These are phyloP conservation scores for rapeseed (Brassica napus) DNA, from an alignment of 345 rosid genomes.

Conservation along the genomic window DNA sequence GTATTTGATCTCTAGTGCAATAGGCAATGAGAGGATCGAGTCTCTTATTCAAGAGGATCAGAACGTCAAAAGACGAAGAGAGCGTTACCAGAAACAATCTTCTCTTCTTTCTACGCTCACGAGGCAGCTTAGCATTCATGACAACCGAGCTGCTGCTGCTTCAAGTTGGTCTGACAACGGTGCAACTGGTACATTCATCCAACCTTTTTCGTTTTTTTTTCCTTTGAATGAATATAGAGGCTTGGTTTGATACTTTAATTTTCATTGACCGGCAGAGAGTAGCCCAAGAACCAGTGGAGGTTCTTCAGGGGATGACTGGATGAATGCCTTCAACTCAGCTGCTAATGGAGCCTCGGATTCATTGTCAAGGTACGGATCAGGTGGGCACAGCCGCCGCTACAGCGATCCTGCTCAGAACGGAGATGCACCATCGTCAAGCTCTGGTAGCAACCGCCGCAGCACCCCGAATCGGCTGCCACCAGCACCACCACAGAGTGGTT, in stretches of 20 bases:
- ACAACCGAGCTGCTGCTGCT: constrained; percentile 87
- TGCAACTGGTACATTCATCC: constrained; percentile 47
- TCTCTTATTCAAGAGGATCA: constrained; percentile 90
- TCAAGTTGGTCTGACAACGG: constrained; percentile 65
- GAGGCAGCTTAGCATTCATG: constrained; percentile 84
- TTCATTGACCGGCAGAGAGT: constrained; percentile 55
- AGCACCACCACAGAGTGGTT: constrained; percentile 65
- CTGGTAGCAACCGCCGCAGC: constrained; percentile 62
- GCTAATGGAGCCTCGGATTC: constrained; percentile 61
- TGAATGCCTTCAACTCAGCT: constrained; percentile 88
- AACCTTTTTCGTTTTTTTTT: background rate
- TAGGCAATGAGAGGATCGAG: constrained; percentile 74
- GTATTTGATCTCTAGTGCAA: constrained; percentile 55
- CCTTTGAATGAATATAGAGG: background rate
- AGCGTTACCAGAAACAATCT: constrained; percentile 83
- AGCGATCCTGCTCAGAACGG: constrained; percentile 75
- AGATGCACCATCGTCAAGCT: constrained; percentile 55
- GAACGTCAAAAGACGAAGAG: constrained; percentile 78
- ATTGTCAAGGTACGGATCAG: constrained; percentile 48
- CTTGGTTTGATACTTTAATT: background rate
- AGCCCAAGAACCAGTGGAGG: constrained; percentile 72
- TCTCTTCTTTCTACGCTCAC: constrained; percentile 83
- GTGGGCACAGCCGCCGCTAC: constrained; percentile 66
- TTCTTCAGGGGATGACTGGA: constrained; percentile 87
- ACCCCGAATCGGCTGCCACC: constrained; percentile 87